phyloP scores from a whole-genome alignment of 2,329 filamentous ascomycete species.

The Hymenoscyphus scutula region DNA sequence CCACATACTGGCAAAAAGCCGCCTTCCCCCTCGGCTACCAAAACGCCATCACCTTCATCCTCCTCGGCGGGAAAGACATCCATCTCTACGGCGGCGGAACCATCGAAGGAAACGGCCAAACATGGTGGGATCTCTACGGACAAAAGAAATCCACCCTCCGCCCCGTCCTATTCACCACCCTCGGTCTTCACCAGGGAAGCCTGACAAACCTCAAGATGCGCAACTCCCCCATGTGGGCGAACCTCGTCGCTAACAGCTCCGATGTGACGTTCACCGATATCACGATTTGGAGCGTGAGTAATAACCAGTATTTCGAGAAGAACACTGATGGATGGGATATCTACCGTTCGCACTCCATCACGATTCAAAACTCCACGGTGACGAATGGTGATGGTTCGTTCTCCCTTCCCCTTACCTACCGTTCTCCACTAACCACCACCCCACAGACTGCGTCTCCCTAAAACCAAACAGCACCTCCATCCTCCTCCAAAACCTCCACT shows the following conservation, averaged over 20 bases:
- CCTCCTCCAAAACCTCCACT: not conserved
- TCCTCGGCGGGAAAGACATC: not conserved
- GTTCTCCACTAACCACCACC: not conserved
- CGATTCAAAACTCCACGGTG: not conserved
- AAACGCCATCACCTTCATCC: not conserved
- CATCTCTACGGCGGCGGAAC: not conserved
- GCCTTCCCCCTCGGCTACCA: not conserved
- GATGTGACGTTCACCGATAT: not conserved
- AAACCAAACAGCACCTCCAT: not conserved
- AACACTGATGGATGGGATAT: not conserved
- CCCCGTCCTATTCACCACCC: not conserved
- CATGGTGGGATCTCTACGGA: not conserved
- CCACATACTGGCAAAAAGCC: constrained; percentile 55
- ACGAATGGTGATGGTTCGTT: not conserved
- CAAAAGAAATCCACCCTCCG: not conserved
- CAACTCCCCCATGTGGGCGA: not conserved
- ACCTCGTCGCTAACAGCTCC: not conserved
- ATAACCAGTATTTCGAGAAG: not conserved
- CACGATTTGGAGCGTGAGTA: not conserved
- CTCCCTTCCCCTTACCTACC: not conserved
- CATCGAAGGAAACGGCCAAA: not conserved
- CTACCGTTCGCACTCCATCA: not conserved
- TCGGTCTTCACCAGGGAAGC: not conserved
- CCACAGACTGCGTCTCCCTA: not conserved
- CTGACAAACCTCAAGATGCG: not conserved